Evolutionary conservation across 805 yeast genomes (phyloP).

Genomic region (Yamadazyma endophytica): DNA sequence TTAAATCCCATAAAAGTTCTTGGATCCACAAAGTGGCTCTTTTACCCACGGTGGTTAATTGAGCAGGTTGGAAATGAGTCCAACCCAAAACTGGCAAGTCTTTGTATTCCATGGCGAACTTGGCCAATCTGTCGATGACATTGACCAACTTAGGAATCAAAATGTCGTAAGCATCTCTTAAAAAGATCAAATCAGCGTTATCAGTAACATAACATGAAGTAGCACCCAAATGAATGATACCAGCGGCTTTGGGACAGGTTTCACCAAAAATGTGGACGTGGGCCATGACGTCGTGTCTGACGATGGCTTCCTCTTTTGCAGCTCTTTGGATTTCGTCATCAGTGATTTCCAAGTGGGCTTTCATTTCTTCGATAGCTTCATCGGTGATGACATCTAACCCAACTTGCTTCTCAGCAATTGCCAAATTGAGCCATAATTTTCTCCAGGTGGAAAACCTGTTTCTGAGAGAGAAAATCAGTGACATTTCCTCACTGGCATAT

Average conservation of each 20-base stretch:
- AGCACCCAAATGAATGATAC: constrained; percentile 97
- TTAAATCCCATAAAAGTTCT: constrained; percentile 95
- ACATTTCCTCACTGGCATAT: constrained; percentile 98
- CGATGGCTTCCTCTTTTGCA: constrained; percentile 90
- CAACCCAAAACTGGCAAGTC: constrained; percentile 97
- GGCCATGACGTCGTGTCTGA: constrained; percentile 99
- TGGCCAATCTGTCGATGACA: constrained; percentile 83
- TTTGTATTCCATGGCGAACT: constrained; percentile 88
- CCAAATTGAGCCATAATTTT: constrained; percentile 91
- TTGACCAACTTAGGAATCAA: constrained; percentile 93
- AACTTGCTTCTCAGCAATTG: constrained; percentile 90
- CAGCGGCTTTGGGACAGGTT: constrained; percentile 93
- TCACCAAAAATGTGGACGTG: constrained; percentile 95
- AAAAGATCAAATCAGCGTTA: constrained; percentile 94
- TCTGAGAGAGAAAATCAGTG: constrained; percentile 83
- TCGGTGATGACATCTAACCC: constrained; percentile 84
- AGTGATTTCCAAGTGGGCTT: constrained; percentile 70
- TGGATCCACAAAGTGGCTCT: constrained; percentile 97
- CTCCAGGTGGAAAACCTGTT: constrained; percentile 98
- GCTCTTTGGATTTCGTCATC: constrained; percentile 92
- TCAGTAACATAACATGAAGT: constrained; percentile 98
- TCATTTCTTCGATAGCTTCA: constrained; percentile 88
- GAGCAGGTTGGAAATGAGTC: constrained; percentile 99
- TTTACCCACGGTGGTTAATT: constrained; percentile 96
- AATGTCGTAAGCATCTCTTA: constrained; percentile 92